These are phyloP conservation scores for Magnusiomyces sp. DNA, from an alignment of 1,139 yeast species.

Conservation along the genomic window DNA sequence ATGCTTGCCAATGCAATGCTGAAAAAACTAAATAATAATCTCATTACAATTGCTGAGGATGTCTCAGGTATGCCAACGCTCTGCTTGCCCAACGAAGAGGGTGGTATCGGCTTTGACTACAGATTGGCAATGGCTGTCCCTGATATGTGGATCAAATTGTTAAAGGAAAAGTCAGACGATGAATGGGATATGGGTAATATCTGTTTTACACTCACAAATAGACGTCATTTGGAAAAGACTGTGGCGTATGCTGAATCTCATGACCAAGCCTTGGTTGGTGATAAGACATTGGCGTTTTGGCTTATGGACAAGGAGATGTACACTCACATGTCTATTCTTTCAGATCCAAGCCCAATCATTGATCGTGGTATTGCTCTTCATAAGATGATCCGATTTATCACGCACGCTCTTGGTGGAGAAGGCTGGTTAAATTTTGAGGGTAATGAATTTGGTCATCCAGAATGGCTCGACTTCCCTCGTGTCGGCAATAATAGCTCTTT, in stretches of 20 bases:
- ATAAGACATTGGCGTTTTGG: slow-evolving; percentile 95
- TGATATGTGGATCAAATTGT: slow-evolving; percentile 95
- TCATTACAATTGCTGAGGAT: slow-evolving; percentile 88
- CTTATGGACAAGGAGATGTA: slow-evolving; percentile 98
- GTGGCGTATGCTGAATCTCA: slow-evolving; percentile 93
- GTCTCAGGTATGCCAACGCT: slow-evolving; percentile 97
- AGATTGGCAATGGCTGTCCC: slow-evolving; percentile 96
- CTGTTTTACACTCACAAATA: slow-evolving; percentile 73
- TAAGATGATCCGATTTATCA: slow-evolving; percentile 77
- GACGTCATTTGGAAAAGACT: slow-evolving; percentile 84
- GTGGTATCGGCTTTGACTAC: slow-evolving; percentile 93
- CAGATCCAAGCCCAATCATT: slow-evolving; percentile 65
- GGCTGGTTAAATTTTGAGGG: slow-evolving; percentile 95
- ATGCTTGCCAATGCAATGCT: slow-evolving; percentile 82
- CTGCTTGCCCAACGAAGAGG: slow-evolving; percentile 60
- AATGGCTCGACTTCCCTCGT: slow-evolving; percentile 97
- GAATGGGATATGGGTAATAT: slow-evolving; percentile 86
- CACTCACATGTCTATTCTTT: slow-evolving; percentile 78
- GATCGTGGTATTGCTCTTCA: slow-evolving; percentile 89
- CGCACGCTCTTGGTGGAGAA: slow-evolving; percentile 90
- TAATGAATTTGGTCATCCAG: slow-evolving; percentile 98
- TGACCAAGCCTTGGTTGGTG: slow-evolving; percentile 97
- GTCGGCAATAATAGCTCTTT: slow-evolving; percentile 80
- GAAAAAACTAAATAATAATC: slow-evolving; percentile 44
- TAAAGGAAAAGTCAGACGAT: slow-evolving; percentile 78